Conservation (phyloP, 768 basidiomycete species). For the Leccinum truebloodii region DNA sequence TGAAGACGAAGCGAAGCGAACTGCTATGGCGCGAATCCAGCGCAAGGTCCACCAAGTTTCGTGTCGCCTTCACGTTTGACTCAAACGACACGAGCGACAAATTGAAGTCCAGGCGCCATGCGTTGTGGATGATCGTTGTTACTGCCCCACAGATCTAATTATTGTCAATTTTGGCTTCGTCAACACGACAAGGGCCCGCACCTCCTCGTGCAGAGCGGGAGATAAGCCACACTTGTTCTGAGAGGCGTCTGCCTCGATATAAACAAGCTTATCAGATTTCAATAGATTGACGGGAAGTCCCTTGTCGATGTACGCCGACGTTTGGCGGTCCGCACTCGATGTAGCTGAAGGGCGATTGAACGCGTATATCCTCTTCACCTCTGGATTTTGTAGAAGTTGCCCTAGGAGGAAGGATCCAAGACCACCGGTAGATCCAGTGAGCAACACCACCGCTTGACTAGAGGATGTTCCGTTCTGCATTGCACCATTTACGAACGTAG, state of each 20-base stretch:
- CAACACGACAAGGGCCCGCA: conserved; percentile 3
- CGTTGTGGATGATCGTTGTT: conserved; percentile 30
- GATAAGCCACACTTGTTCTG: conserved; percentile 31
- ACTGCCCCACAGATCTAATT: conserved; percentile 23
- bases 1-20: conserved; percentile 26
- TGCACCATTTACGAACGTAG: not conserved
- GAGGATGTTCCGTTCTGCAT: not conserved
- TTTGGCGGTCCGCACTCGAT: conserved; percentile 30
- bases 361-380: conserved; percentile 32
- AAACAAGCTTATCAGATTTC: conserved; percentile 33
- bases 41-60: conserved; percentile 35
- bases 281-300: conserved; percentile 34
- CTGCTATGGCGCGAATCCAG: conserved; percentile 28
- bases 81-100: conserved; percentile 39
- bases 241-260: conserved; percentile 39
- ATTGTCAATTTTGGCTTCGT: not conserved
- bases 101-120: conserved; percentile 40
- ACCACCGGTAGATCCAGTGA: conserved; percentile 47
- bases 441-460: not conserved
- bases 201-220: conserved; percentile 30
- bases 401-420: conserved; percentile 41
- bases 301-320: conserved; percentile 34
- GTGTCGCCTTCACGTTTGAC: conserved; percentile 34
- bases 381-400: conserved; percentile 23
- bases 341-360: conserved; percentile 31